These are phyloP conservation scores for Lactifluus hygrophoroides DNA, from an alignment of 768 basidiomycete species.

Conservation along the genomic window DNA sequence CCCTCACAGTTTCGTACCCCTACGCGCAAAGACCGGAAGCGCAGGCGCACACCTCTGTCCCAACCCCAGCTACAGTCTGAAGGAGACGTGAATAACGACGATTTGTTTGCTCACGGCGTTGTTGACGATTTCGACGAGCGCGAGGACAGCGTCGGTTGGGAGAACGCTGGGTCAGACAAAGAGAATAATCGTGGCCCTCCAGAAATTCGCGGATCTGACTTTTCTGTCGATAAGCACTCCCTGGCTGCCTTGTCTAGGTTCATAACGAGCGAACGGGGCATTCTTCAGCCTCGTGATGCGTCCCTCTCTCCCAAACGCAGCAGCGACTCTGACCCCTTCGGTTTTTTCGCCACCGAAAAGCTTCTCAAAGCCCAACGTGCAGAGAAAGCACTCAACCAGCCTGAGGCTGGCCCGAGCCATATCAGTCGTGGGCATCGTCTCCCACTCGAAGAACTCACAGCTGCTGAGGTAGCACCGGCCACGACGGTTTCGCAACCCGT, in stretches of 20 bases:
- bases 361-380: constrained; percentile 14
- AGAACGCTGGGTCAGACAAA: constrained; percentile 18
- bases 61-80: constrained; percentile 3
- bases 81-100: constrained; percentile 10
- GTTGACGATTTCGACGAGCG: constrained; percentile 14
- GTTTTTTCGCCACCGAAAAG: constrained; percentile 17
- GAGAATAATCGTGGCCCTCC: constrained; percentile 7
- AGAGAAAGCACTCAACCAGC: not conserved
- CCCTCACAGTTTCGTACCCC: constrained; percentile 16
- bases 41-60: constrained; percentile 9
- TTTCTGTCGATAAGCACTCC: not conserved
- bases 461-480: not conserved
- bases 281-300: constrained; percentile 16
- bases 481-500: not conserved
- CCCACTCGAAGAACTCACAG: constrained; percentile 12
- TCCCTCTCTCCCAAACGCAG: constrained; percentile 4
- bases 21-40: constrained; percentile 11
- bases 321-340: constrained; percentile 19
- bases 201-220: constrained; percentile 2
- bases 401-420: constrained; percentile 8
- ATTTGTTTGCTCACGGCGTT: constrained; percentile 16
- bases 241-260: not conserved
- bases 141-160: constrained; percentile 15
- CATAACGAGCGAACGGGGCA: constrained; percentile 14
- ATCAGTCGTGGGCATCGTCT: constrained; percentile 2